Base-by-base conservation (phyloP, 2,329 filamentous ascomycete species). In the Colletotrichum eremochloae region DNA sequence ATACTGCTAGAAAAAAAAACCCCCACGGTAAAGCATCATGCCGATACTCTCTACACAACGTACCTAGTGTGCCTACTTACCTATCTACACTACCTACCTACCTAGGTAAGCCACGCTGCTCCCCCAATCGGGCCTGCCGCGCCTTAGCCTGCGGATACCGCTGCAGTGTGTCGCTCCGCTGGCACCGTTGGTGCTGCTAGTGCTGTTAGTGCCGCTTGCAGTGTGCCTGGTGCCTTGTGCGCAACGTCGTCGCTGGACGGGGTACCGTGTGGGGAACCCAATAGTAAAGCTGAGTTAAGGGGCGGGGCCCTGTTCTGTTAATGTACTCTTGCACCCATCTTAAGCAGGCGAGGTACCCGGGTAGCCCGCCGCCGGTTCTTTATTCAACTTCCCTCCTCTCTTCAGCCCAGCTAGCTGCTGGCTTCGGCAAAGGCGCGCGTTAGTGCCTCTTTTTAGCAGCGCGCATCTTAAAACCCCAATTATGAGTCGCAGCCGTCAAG, bases 401-500 rank as follows among this genome's bases (percentile, higher is more conserved):
- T 7, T 48, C 48, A 67, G 63, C 63, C 56, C 46, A 71, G 15
- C 40, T 42, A 42, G 42, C 42, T 20, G 64, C 63, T 57, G 52
- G 52, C 53, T 57, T 71, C 53, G 53, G 63, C 53, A 56, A 66
- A 66, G 63, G 63, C 53, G 63, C 53, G 63, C 52, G 55, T 67
- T 60, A 50, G 55, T 18, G 60, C 31, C 44, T 14, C 14, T 63
- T 57, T 20, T 44, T 52, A 46, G 68, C 68, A 58, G 44, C 18
- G 44, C 44, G 20, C 58, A 63, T 68, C 68, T 68, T 68, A 68
- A 68, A 14, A 63, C 64, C 64, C 64, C 68, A 52, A 63, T 29
- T 71, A 68, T 71, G 65, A 50, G 68, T 68, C 68, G 64, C 52
- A 63, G n/a, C 52, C 55, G 63, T 55, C 29, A 61, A 33, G 53